A percentile compares a stretch with the other conserved stretches of the same genome.
These are phyloP conservation scores for Dryas integrifolia DNA, from an alignment of 331 rosid genomes.

Conservation along the genomic window DNA sequence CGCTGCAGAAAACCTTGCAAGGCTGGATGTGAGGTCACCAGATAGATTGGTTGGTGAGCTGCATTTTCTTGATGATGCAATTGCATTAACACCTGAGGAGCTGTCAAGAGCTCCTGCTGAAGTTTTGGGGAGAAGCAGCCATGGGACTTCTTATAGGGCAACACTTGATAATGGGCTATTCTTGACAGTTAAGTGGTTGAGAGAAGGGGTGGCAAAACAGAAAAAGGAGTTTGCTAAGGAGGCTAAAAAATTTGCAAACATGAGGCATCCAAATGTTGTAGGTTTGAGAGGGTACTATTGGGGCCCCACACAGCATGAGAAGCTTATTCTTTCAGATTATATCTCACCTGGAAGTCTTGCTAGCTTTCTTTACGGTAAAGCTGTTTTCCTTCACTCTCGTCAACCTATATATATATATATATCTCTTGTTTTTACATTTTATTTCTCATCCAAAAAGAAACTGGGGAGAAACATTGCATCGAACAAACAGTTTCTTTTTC, in stretches of 20 bases:
- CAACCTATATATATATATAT: not conserved
- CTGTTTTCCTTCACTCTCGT: conserved; percentile 18
- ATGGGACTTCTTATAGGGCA: conserved; percentile 94
- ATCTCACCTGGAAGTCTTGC: conserved; percentile 95
- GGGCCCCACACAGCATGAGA: conserved; percentile 99
- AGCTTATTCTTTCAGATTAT: conserved; percentile 92
- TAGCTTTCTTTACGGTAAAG: conserved; percentile 84
- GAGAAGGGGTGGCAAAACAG: conserved; percentile 97
- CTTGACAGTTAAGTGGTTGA: conserved; percentile 94
- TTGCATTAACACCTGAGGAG: conserved; percentile 79
- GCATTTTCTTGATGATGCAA: conserved; percentile 84
- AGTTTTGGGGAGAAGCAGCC: conserved; percentile 96
- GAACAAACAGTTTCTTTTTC: not conserved
- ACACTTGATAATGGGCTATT: conserved; percentile 76
- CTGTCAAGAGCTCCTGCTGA: conserved; percentile 97
- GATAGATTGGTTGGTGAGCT: conserved; percentile 90
- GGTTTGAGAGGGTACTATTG: conserved; percentile 95
- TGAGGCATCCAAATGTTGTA: conserved; percentile 93
- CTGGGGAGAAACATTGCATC: not conserved
- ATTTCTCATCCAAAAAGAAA: not conserved
- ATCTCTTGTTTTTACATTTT: not conserved
- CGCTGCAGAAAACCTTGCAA: conserved; percentile 64
- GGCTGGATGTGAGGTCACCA: conserved; percentile 82
- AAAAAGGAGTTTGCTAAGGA: conserved; percentile 95
- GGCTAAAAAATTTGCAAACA: conserved; percentile 89